phyloP scores from a whole-genome alignment of 2,329 filamentous ascomycete species.

The Colletotrichum orbiculare region DNA sequence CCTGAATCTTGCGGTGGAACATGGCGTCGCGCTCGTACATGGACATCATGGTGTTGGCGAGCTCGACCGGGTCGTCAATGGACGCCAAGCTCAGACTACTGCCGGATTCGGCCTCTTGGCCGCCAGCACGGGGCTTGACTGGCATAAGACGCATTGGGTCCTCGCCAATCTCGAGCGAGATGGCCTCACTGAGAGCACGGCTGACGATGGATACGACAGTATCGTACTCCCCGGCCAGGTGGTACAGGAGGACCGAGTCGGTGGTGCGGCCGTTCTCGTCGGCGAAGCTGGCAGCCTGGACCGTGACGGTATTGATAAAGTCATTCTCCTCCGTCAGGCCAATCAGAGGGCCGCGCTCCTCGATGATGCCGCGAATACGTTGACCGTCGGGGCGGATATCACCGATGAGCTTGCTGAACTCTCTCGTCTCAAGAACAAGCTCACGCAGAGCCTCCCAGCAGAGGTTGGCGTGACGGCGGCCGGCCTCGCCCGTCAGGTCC shows the following conservation, averaged over 20 bases:
- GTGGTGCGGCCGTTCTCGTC: conserved; percentile 94
- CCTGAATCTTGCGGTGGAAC: conserved; percentile 68
- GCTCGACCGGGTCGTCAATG: conserved; percentile 70
- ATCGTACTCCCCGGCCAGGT: conserved; percentile 94
- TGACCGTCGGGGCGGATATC: conserved; percentile 89
- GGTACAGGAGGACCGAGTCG: conserved; percentile 93
- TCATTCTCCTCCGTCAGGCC: conserved; percentile 82
- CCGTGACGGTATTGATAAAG: conserved; percentile 90
- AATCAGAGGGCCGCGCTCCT: conserved; percentile 85
- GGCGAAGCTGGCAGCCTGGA: conserved; percentile 90
- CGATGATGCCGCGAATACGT: conserved; percentile 87
- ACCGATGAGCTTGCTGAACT: conserved; percentile 93
- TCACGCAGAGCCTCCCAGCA: conserved; percentile 95
- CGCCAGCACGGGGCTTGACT: conserved; percentile 74
- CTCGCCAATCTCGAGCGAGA: conserved; percentile 87
- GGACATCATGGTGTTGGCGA: conserved; percentile 70
- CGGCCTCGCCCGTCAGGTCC: conserved; percentile 79
- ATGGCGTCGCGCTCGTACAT: conserved; percentile 72
- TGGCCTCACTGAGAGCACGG: conserved; percentile 87
- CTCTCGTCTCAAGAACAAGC: conserved; percentile 93
- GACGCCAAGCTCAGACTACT: conserved; percentile 70
- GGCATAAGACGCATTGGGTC: conserved; percentile 82
- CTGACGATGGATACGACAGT: conserved; percentile 92
- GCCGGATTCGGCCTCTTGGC: conserved; percentile 52
- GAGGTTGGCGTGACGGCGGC: conserved; percentile 80